Percentiles rank a stretch among this genome's conserved stretches.
Conservation (phyloP, 169 alveolate genomes). For the Pseudocohnilembus persalinus region DNA sequence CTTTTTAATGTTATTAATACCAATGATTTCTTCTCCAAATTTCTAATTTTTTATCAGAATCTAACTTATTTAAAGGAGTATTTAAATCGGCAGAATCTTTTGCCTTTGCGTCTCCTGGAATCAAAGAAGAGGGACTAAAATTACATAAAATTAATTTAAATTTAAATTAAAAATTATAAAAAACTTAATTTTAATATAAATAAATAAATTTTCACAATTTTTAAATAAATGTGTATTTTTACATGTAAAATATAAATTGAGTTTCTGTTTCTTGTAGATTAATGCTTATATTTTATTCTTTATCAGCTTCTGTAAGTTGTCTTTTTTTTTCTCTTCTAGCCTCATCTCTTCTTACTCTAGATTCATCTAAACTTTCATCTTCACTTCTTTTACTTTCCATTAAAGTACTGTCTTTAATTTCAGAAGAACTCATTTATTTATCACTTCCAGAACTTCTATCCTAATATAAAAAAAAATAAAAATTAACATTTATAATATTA, state of each 20-base stretch:
- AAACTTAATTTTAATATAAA: too few species aligned
- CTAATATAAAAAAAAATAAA: conserved; percentile 12
- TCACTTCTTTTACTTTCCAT: conserved; percentile 21
- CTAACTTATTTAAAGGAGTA: neutral
- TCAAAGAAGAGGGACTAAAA: conserved; percentile 41
- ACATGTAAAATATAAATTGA: conserved; percentile 21
- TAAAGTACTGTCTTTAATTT: conserved; percentile 3
- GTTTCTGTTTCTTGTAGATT: conserved; percentile 40
- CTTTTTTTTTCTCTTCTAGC: conserved; percentile 1
- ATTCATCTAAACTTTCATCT: conserved; percentile 23
- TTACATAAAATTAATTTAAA: too few species aligned
- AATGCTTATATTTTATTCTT: conserved; percentile 16
- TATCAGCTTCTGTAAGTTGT: conserved; percentile 10
- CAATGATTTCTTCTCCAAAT: conserved; percentile 24
- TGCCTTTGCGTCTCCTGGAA: conserved; percentile 28
- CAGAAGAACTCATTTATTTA: neutral
- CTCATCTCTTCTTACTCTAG: conserved; percentile 27
- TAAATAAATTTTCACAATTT: neutral
- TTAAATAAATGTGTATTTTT: neutral
- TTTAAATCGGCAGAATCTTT: conserved; percentile 8
- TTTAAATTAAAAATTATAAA: too few species aligned
- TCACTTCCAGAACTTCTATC: conserved; percentile 14
- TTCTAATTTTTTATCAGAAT: conserved; percentile 4
- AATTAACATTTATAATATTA: neutral
- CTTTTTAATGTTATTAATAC: conserved; percentile 29